Evolutionary conservation across 2,329 filamentous ascomycete species (phyloP).

Genomic region (Fusarium sp.): DNA sequence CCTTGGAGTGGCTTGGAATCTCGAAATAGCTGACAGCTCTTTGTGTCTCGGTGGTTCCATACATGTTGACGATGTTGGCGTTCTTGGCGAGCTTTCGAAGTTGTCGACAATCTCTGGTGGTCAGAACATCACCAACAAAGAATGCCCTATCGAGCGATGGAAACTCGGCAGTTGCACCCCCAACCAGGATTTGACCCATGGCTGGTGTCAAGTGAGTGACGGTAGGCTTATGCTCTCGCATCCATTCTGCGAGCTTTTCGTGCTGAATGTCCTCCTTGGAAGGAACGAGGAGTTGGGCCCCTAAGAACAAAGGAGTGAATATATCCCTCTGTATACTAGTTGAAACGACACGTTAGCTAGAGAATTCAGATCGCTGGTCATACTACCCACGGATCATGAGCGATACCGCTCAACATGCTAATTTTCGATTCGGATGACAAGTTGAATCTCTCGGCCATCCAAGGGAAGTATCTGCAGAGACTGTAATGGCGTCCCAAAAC

Average conservation of each 20-base stretch:
- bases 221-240: slow-evolving; percentile 77
- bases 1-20: slow-evolving; percentile 72
- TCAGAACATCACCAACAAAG: slow-evolving; percentile 92
- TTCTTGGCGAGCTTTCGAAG: slow-evolving; percentile 82
- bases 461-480: slow-evolving; percentile 86
- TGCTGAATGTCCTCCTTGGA: slow-evolving; percentile 86
- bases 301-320: slow-evolving; percentile 89
- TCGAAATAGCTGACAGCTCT: slow-evolving; percentile 86
- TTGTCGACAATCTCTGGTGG: slow-evolving; percentile 81
- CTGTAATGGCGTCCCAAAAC: slow-evolving; percentile 89
- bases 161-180: slow-evolving; percentile 81
- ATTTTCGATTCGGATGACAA: slow-evolving; percentile 57
- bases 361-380: background rate
- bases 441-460: slow-evolving; percentile 89
- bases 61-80: slow-evolving; percentile 51
- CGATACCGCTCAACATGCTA: too few relatives aligned
- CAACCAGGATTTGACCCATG: slow-evolving; percentile 95
- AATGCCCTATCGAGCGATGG: slow-evolving; percentile 71
- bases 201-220: slow-evolving; percentile 93
- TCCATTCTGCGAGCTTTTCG: slow-evolving; percentile 84
- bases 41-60: slow-evolving; percentile 49
- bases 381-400: slow-evolving; percentile 56
- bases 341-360: background rate
- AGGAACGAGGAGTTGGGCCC: slow-evolving; percentile 81
- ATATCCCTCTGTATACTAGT: slow-evolving; percentile 69